Conservation (phyloP, 2,329 filamentous ascomycete genomes). For the Xylaria sp. region DNA sequence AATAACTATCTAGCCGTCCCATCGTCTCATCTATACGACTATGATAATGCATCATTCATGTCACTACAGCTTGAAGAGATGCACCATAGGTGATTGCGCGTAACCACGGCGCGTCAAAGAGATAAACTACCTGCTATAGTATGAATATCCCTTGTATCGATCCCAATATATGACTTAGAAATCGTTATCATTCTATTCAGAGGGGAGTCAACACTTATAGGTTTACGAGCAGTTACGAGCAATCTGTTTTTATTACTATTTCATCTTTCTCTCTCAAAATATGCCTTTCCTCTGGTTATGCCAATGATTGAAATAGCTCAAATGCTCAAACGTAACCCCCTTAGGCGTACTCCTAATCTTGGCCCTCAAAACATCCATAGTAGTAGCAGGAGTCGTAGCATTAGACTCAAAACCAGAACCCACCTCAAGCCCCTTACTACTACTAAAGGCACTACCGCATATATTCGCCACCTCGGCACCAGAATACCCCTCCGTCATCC, state of each 20-base stretch:
- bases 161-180: too few species aligned
- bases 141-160: too few species aligned
- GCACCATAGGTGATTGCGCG: too few species aligned
- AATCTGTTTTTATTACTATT: not conserved
- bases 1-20: too few species aligned
- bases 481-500: conserved; percentile 78
- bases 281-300: conserved; percentile 36
- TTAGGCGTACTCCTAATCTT: conserved; percentile 36
- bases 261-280: conserved; percentile 23
- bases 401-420: not conserved
- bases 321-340: conserved; percentile 34
- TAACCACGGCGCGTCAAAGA: too few species aligned
- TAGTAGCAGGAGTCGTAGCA: not conserved
- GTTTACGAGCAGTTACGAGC: not conserved
- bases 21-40: too few species aligned
- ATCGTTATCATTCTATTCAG: too few species aligned
- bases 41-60: too few species aligned
- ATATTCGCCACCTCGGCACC: conserved; percentile 80
- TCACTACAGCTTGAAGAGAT: too few species aligned
- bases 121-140: too few species aligned
- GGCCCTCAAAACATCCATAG: conserved; percentile 38
- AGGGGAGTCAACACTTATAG: too few species aligned
- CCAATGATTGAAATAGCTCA: conserved; percentile 38
- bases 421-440: conserved; percentile 36
- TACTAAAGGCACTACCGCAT: conserved; percentile 59